phyloP scores from a whole-genome alignment of 2,329 filamentous ascomycete species.

The Diaporthe sp. region DNA sequence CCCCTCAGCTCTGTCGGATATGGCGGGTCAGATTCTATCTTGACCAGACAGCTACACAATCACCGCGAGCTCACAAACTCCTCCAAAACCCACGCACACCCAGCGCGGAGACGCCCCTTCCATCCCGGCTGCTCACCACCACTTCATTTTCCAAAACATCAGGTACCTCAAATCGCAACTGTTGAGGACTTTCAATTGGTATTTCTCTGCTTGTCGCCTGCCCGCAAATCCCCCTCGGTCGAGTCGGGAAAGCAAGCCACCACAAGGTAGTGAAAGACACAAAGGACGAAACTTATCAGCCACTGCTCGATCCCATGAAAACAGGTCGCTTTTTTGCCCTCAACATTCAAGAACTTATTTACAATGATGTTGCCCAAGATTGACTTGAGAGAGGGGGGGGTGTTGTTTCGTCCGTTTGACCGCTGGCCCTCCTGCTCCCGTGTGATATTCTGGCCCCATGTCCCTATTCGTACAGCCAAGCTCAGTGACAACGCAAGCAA shows the following conservation, averaged over 20 bases:
- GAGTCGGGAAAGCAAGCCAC: background rate
- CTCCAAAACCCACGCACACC: background rate
- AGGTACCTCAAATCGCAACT: background rate
- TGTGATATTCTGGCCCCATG: background rate
- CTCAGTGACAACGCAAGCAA: constrained; percentile 18
- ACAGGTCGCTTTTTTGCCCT: constrained; percentile 11
- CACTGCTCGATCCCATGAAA: background rate
- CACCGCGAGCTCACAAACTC: background rate
- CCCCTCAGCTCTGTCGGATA: background rate
- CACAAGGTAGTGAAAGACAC: background rate
- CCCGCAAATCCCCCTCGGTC: background rate
- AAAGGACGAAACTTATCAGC: background rate
- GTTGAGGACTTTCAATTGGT: background rate
- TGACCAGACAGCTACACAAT: background rate
- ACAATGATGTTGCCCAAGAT: background rate
- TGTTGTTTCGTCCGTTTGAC: background rate
- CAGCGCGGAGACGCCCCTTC: background rate
- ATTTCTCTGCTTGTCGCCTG: background rate
- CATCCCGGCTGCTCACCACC: background rate
- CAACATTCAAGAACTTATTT: constrained; percentile 4
- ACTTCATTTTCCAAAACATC: background rate
- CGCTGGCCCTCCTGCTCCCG: background rate
- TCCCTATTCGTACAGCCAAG: constrained; percentile 22
- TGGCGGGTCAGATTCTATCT: too few species aligned
- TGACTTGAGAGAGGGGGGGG: background rate